Evolutionary conservation across 352 stramenopile species (phyloP).

Genomic region (Blastocystis sp.): DNA sequence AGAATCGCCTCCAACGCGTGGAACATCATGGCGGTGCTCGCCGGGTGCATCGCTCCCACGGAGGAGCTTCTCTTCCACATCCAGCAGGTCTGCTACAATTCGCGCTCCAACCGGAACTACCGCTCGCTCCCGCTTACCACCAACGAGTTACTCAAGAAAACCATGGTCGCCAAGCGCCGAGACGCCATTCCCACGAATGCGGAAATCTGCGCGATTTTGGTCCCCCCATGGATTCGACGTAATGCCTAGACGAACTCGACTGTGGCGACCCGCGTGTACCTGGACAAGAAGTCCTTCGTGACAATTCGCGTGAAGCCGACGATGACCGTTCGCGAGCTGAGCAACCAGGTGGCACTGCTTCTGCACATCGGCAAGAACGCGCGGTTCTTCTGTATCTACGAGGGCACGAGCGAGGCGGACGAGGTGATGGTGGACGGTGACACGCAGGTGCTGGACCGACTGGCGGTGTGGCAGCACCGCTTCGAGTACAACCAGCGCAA

Average conservation of each 20-base stretch:
- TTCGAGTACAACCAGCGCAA: slow-evolving; percentile 19
- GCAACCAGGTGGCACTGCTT: not conserved
- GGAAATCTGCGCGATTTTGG: slow-evolving; percentile 55
- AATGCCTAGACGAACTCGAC: not conserved
- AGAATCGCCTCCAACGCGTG: slow-evolving; percentile 28
- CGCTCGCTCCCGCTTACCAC: not conserved
- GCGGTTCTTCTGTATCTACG: slow-evolving; percentile 38
- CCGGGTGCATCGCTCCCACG: slow-evolving; percentile 35
- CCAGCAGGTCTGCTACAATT: not conserved
- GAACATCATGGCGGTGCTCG: slow-evolving; percentile 50
- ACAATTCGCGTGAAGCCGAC: slow-evolving; percentile 7
- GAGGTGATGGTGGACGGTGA: slow-evolving; percentile 26
- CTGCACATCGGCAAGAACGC: slow-evolving; percentile 10
- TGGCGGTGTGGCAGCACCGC: slow-evolving; percentile 40
- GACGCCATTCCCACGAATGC: slow-evolving; percentile 34
- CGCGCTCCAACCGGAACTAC: not conserved
- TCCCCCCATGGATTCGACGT: not conserved
- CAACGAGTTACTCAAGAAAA: slow-evolving; percentile 23
- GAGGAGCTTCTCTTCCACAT: slow-evolving; percentile 35
- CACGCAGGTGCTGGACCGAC: slow-evolving; percentile 34
- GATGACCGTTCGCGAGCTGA: slow-evolving; percentile 29
- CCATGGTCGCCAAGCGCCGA: slow-evolving; percentile 33
- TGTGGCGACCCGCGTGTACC: slow-evolving; percentile 27
- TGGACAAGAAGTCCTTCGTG: slow-evolving; percentile 14
- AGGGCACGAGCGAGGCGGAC: not conserved